A percentile compares a stretch with the other conserved stretches of the same genome.
These are phyloP conservation scores for Phaeosphaeriaceae sp. DNA, from an alignment of 2,329 filamentous ascomycete species.

Conservation along the genomic window DNA sequence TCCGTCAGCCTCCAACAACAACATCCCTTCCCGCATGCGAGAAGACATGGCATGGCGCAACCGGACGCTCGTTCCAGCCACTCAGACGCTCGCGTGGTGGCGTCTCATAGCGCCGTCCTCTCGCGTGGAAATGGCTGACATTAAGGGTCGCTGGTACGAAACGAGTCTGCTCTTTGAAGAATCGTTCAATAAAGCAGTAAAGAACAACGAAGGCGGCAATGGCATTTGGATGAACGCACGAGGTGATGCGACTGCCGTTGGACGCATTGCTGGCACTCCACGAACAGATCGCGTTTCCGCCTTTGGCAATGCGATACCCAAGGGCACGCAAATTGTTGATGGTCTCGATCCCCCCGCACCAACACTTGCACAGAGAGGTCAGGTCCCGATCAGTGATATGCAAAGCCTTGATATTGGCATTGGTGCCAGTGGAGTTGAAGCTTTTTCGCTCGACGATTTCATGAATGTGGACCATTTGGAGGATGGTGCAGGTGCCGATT, in stretches of 20 bases:
- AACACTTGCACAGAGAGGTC: slow-evolving; percentile 8
- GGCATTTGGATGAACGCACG: slow-evolving; percentile 57
- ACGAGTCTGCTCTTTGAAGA: slow-evolving; percentile 56
- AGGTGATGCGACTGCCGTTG: slow-evolving; percentile 46
- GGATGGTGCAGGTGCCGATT: slow-evolving; percentile 25
- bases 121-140: slow-evolving; percentile 53
- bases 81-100: slow-evolving; percentile 51
- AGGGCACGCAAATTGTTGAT: slow-evolving; percentile 47
- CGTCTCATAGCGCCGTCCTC: slow-evolving; percentile 46
- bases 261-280: slow-evolving; percentile 34
- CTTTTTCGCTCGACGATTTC: slow-evolving; percentile 47
- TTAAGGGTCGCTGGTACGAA: slow-evolving; percentile 69
- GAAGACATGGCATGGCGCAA: slow-evolving; percentile 61
- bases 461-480: slow-evolving; percentile 52
- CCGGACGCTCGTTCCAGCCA: slow-evolving; percentile 47
- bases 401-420: slow-evolving; percentile 20
- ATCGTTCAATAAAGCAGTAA: slow-evolving; percentile 40
- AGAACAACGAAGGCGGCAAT: slow-evolving; percentile 51
- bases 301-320: slow-evolving; percentile 51
- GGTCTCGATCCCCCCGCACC: slow-evolving; percentile 39
- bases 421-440: slow-evolving; percentile 6
- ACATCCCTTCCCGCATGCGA: slow-evolving; percentile 59
- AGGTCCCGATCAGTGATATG: slow-evolving; percentile 10
- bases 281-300: slow-evolving; percentile 49
- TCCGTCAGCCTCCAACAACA: slow-evolving; percentile 47